Percentiles rank a stretch among this genome's conserved stretches.
These are phyloP conservation scores for Leishmania gerbilli DNA, from an alignment of 208 protist species.

Conservation along the genomic window DNA sequence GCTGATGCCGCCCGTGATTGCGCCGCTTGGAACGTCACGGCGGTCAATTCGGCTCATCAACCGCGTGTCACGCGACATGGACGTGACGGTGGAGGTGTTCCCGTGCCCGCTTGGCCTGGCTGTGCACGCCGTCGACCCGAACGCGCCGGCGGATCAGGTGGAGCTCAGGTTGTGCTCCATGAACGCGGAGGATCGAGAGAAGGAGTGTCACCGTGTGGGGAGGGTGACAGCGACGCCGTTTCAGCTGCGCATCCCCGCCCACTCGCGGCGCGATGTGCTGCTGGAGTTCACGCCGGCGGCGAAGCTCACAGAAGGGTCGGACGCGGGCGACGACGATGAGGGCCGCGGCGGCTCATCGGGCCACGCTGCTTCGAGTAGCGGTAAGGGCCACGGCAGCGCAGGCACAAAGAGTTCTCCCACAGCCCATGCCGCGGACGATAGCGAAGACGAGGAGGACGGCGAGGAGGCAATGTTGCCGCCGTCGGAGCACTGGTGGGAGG, in stretches of 20 bases:
- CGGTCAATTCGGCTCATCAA: constrained; percentile 77
- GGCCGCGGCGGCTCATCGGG: neutral
- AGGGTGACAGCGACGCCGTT: constrained; percentile 51
- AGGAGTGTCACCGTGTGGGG: constrained; percentile 46
- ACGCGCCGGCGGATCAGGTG: constrained; percentile 59
- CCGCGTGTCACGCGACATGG: constrained; percentile 85
- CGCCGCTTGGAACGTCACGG: constrained; percentile 64
- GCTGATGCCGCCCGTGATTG: constrained; percentile 88
- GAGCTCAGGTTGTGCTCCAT: constrained; percentile 62
- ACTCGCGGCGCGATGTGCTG: constrained; percentile 62
- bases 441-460: constrained; percentile 37
- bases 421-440: constrained; percentile 1
- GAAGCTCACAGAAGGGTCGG: constrained; percentile 29
- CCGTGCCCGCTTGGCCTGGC: constrained; percentile 62
- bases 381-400: neutral
- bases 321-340: neutral
- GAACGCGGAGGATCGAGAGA: constrained; percentile 33
- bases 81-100: constrained; percentile 70
- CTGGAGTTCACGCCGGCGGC: constrained; percentile 79
- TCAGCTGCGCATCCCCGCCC: constrained; percentile 68
- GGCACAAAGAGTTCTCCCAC: neutral
- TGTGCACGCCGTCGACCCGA: constrained; percentile 73
- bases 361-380: neutral
- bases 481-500: constrained; percentile 54
- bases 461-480: constrained; percentile 53